These are phyloP conservation scores for Clonostachys rosea DNA, from an alignment of 2,329 filamentous ascomycete genomes.

Conservation along the genomic window DNA sequence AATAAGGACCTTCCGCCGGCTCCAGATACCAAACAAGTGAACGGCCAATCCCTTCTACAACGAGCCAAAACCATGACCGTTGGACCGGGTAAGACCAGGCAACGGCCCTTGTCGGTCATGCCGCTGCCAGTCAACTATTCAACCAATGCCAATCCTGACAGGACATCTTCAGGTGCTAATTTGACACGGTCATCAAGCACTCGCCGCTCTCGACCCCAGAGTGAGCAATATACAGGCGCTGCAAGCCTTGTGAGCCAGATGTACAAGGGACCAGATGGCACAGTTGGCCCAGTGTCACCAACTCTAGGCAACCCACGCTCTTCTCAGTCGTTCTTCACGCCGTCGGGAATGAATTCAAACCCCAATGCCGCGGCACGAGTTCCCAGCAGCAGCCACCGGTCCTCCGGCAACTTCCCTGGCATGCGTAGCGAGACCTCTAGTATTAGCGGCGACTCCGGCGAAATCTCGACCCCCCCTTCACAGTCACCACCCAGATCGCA, in stretches of 20 bases:
- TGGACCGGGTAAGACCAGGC: constrained; percentile 39
- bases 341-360: constrained; percentile 41
- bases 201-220: constrained; percentile 53
- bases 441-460: constrained; percentile 63
- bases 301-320: constrained; percentile 52
- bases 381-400: constrained; percentile 41
- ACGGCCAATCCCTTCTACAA: constrained; percentile 48
- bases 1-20: constrained; percentile 86
- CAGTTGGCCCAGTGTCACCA: constrained; percentile 56
- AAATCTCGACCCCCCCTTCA: constrained; percentile 36
- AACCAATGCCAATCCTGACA: no score
- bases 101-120: constrained; percentile 55
- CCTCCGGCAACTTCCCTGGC: constrained; percentile 64
- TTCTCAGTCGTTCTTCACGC: constrained; percentile 60
- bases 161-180: constrained; percentile 59
- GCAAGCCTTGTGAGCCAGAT: constrained; percentile 82
- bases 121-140: constrained; percentile 18
- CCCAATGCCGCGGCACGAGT: constrained; percentile 44
- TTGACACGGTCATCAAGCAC: constrained; percentile 49
- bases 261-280: constrained; percentile 67
- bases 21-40: constrained; percentile 27
- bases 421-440: constrained; percentile 63
- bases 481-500: constrained; percentile 50
- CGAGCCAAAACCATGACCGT: constrained; percentile 57
- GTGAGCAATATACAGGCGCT: constrained; percentile 58